phyloP scores from a whole-genome alignment of 306 rosid genomes.

The Mimosa bimucronata region DNA sequence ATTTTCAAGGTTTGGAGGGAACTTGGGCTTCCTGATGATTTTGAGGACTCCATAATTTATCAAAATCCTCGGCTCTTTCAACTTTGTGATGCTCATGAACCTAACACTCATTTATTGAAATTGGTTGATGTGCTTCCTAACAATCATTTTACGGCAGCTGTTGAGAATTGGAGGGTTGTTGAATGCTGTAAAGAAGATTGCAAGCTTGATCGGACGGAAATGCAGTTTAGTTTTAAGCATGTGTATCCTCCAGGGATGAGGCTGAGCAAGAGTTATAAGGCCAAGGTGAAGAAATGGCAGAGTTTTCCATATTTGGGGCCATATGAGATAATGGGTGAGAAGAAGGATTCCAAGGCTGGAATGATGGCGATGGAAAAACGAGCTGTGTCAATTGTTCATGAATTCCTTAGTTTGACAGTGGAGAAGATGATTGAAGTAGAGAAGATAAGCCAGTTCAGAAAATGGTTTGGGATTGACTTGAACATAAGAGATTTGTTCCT shows the following conservation, averaged over 20 bases:
- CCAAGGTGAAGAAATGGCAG: constrained; percentile 93
- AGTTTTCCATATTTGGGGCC: constrained; percentile 77
- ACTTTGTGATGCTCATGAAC: constrained; percentile 71
- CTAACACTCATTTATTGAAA: constrained; percentile 76
- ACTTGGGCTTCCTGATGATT: constrained; percentile 93
- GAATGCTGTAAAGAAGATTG: constrained; percentile 76
- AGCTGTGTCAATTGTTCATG: constrained; percentile 82
- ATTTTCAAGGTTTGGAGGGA: constrained; percentile 88
- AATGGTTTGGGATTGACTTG: constrained; percentile 68
- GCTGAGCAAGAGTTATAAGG: constrained; percentile 68
- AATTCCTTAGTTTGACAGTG: constrained; percentile 84
- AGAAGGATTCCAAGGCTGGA: constrained; percentile 55
- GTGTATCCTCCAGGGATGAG: constrained; percentile 88
- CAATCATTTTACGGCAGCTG: constrained; percentile 55
- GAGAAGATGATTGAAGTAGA: constrained; percentile 96
- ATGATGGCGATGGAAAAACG: constrained; percentile 69
- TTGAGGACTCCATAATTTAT: constrained; percentile 75
- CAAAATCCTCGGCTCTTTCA: constrained; percentile 63
- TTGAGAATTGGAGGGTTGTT: constrained; percentile 83
- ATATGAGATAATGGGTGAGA: constrained; percentile 56
- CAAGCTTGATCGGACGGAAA: constrained; percentile 57
- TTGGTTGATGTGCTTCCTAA: constrained; percentile 50
- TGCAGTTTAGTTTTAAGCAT: constrained; percentile 66
- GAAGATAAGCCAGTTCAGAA: constrained; percentile 66
- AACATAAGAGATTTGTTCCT: constrained; percentile 75